Evolutionary conservation across 306 rosid species (phyloP).

Genomic region (Amphicarpaea edgeworthii): DNA sequence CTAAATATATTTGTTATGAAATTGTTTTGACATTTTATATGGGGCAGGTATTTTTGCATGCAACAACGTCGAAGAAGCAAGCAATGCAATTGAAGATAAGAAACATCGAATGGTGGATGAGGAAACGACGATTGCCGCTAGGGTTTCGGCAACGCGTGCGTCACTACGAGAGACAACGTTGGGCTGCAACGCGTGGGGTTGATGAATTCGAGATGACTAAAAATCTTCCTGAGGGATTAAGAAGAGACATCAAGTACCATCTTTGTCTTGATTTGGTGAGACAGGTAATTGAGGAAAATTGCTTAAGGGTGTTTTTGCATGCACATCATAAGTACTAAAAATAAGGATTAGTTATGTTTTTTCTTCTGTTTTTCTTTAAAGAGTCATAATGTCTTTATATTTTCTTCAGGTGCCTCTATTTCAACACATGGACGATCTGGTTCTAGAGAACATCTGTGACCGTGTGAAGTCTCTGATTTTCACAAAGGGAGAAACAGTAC

Average conservation of each 20-base stretch:
- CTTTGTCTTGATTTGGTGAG: conserved; percentile 85
- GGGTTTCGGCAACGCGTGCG: conserved; percentile 84
- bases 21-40: not conserved
- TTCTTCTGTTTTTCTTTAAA: not conserved
- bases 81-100: conserved; percentile 95
- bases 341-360: too few species aligned
- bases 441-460: conserved; percentile 89
- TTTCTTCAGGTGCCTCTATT: conserved; percentile 77
- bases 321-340: too few species aligned
- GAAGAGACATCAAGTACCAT: conserved; percentile 91
- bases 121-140: conserved; percentile 72
- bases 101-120: conserved; percentile 97
- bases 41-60: conserved; percentile 86
- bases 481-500: conserved; percentile 90
- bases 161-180: conserved; percentile 80
- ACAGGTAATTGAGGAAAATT: conserved; percentile 46
- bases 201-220: conserved; percentile 84
- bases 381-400: not conserved
- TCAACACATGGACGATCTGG: conserved; percentile 89
- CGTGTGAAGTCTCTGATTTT: conserved; percentile 90
- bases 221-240: conserved; percentile 85
- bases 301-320: not conserved
- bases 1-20: not conserved
- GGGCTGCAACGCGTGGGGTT: conserved; percentile 96
- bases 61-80: conserved; percentile 92